Percentiles rank a stretch among this genome's conserved stretches.
Evolutionary conservation across 2,329 filamentous ascomycete genomes (phyloP).

Genomic region (Colletotrichum abscissum): DNA sequence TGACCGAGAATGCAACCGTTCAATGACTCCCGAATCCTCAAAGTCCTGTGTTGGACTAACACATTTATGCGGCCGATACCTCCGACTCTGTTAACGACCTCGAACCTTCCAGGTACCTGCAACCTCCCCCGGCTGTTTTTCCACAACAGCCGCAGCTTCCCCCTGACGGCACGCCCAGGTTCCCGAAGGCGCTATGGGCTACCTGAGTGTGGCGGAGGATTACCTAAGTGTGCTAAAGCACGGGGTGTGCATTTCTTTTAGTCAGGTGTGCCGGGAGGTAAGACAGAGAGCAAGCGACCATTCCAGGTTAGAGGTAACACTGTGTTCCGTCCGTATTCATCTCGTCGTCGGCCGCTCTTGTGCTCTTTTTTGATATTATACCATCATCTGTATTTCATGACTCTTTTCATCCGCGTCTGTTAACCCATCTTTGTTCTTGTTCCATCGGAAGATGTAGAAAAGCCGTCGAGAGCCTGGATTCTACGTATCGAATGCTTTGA

Average conservation of each 20-base stretch:
- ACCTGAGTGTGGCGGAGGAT: neutral
- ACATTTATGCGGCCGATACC: accelerated
- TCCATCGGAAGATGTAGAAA: neutral
- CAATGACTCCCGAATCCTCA: neutral
- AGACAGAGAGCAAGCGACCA: neutral
- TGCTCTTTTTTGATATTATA: neutral
- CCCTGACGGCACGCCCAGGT: neutral
- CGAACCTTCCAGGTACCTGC: neutral
- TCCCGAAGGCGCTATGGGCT: neutral
- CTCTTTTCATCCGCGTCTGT: no score
- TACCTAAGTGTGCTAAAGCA: slow-evolving; percentile 26
- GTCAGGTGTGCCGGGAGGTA: slow-evolving; percentile 20
- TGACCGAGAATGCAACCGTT: slow-evolving; percentile 18
- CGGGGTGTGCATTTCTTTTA: slow-evolving; percentile 13
- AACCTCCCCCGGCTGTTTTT: neutral
- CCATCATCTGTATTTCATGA: neutral
- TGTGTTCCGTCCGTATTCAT: neutral
- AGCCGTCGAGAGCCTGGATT: neutral
- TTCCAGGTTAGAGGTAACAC: neutral
- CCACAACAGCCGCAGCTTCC: neutral
- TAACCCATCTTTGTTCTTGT: neutral
- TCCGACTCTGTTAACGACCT: neutral
- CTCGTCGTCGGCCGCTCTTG: neutral
- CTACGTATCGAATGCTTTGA: neutral
- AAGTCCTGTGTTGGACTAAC: slow-evolving; percentile 1